Percentiles rank a stretch among this genome's conserved stretches.
phyloP scores from a whole-genome alignment of 2,329 filamentous ascomycete genomes.

The Orbilia quercus region DNA sequence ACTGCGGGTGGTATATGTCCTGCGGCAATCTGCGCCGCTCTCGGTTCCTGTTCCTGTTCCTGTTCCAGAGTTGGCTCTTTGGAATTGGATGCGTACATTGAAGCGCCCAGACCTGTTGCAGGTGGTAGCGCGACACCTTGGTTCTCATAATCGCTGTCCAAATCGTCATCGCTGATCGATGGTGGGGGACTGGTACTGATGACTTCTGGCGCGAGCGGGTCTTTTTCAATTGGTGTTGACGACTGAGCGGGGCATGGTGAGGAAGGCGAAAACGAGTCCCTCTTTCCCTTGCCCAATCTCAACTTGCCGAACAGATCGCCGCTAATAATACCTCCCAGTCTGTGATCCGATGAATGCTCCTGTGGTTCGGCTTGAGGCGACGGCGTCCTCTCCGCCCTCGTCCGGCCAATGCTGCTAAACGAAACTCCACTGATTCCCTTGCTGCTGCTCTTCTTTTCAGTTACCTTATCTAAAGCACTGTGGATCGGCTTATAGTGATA shows the following conservation, averaged over 20 bases:
- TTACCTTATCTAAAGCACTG: constrained; percentile 39
- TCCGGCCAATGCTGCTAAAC: constrained; percentile 50
- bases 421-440: constrained; percentile 41
- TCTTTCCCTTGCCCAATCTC: constrained; percentile 26
- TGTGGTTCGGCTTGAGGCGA: constrained; percentile 23
- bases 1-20: constrained; percentile 44
- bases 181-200: constrained; percentile 42
- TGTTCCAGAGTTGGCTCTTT: constrained; percentile 11
- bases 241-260: too few relatives aligned
- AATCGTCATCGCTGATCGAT: constrained; percentile 43
- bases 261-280: constrained; percentile 3
- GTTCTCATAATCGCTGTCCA: constrained; percentile 31
- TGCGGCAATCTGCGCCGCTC: constrained; percentile 31
- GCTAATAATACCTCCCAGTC: constrained; percentile 40
- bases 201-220: constrained; percentile 46
- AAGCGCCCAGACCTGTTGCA: constrained; percentile 4
- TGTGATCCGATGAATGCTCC: constrained; percentile 39
- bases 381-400: constrained; percentile 41
- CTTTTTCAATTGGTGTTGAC: background rate
- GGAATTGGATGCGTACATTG: background rate
- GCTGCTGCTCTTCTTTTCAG: constrained; percentile 31
- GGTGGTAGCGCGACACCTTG: constrained; percentile 4
- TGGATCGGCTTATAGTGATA: constrained; percentile 55
- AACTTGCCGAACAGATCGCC: constrained; percentile 31
- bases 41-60: constrained; percentile 29